Conservation (phyloP, 306 rosid genomes). For the Alnus rubra region DNA sequence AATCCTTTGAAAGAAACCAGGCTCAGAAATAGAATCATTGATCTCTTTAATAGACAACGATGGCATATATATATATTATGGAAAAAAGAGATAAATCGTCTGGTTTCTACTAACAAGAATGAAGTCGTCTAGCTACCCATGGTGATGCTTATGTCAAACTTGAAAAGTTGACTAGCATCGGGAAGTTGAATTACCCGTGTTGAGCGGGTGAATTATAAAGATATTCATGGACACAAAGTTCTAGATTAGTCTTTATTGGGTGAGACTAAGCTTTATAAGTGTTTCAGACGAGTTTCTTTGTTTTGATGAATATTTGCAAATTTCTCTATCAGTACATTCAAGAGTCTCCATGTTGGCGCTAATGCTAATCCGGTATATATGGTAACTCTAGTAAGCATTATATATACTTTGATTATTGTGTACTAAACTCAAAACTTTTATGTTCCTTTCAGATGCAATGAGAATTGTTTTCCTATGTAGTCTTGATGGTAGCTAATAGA, state of each 20-base stretch:
- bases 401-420: not conserved
- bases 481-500: not conserved
- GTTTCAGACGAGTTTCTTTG: no score
- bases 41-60: not conserved
- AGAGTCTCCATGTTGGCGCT: not conserved
- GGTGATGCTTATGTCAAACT: not conserved
- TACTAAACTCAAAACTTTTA: not conserved
- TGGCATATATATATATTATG: not conserved
- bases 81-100: not conserved
- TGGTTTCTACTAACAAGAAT: not conserved
- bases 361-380: not conserved
- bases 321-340: not conserved
- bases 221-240: no score
- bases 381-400: not conserved
- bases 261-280: no score
- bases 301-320: not conserved
- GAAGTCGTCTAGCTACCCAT: not conserved
- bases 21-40: constrained; percentile 10
- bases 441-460: not conserved
- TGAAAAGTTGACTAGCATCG: not conserved
- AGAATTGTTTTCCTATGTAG: not conserved
- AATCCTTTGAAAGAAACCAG: constrained; percentile 51
- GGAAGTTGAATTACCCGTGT: no score
- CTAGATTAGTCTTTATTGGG: no score
- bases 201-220: no score